Evolutionary conservation across 2,329 filamentous ascomycete genomes (phyloP).

Genomic region (Pestalotiopsis sp.): DNA sequence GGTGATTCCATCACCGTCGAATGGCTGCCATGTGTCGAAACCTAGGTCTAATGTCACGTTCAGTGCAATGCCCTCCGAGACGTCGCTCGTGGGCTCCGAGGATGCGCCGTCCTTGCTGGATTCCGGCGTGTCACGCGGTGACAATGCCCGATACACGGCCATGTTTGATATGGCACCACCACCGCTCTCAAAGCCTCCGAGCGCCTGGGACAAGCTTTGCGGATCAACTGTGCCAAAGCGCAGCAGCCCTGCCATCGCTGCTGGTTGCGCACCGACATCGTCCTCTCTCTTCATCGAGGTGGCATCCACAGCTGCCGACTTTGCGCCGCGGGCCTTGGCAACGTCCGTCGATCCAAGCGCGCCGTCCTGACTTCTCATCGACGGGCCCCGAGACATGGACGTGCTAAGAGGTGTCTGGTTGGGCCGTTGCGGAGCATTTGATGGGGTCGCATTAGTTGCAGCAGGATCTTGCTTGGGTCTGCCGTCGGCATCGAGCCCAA

Average conservation of each 20-base stretch:
- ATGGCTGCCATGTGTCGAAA: constrained; percentile 49
- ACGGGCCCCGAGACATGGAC: constrained; percentile 52
- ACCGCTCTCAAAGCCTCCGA: constrained; percentile 42
- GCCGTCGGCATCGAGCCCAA: constrained; percentile 57
- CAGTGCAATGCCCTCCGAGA: constrained; percentile 54
- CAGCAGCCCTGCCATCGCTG: background rate
- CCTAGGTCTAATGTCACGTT: constrained; percentile 46
- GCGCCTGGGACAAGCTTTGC: constrained; percentile 45
- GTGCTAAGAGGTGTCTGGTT: constrained; percentile 47
- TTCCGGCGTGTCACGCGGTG: constrained; percentile 66
- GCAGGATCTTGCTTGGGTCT: constrained; percentile 37
- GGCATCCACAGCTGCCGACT: background rate
- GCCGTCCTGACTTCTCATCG: constrained; percentile 54
- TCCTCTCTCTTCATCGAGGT: constrained; percentile 22
- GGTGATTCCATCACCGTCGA: constrained; percentile 47
- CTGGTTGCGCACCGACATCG: constrained; percentile 20
- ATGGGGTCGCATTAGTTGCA: constrained; percentile 38
- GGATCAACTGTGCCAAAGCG: constrained; percentile 48
- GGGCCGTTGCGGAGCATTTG: constrained; percentile 45
- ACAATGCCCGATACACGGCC: constrained; percentile 54
- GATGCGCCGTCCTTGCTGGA: constrained; percentile 61
- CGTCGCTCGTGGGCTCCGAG: constrained; percentile 64
- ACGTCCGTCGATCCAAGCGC: constrained; percentile 34
- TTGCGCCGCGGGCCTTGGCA: background rate
- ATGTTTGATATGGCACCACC: constrained; percentile 55